These are phyloP conservation scores for Mycena citricolor DNA, from an alignment of 1,284 basidiomycete species.

Conservation along the genomic window DNA sequence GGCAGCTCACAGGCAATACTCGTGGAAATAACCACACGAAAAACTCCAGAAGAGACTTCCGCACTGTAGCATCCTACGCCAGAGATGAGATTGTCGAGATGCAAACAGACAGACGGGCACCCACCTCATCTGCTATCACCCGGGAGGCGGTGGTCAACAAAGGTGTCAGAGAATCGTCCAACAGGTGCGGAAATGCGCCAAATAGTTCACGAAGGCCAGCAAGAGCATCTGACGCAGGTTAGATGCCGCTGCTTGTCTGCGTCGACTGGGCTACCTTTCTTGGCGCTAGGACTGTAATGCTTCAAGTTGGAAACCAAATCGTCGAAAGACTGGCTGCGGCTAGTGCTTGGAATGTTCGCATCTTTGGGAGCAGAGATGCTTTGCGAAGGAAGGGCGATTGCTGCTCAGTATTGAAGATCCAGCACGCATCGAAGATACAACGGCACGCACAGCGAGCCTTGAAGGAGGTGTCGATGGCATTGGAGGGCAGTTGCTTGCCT, in stretches of 20 bases:
- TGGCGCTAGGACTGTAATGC: slow-evolving; percentile 78
- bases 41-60: slow-evolving; percentile 59
- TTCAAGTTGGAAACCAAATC: slow-evolving; percentile 81
- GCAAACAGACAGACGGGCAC: slow-evolving; percentile 19
- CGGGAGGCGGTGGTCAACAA: slow-evolving; percentile 71
- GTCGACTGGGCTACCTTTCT: slow-evolving; percentile 54
- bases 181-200: slow-evolving; percentile 58
- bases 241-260: slow-evolving; percentile 1
- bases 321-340: slow-evolving; percentile 72
- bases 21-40: slow-evolving; percentile 73
- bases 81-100: slow-evolving; percentile 4
- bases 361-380: slow-evolving; percentile 63
- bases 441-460: slow-evolving; percentile 76
- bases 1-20: slow-evolving; percentile 52
- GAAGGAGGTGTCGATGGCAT: slow-evolving; percentile 94
- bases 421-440: slow-evolving; percentile 1
- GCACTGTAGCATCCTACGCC: slow-evolving; percentile 62
- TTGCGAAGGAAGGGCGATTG: slow-evolving; percentile 88
- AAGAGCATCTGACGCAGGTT: slow-evolving; percentile 64
- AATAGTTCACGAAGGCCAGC: slow-evolving; percentile 81
- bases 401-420: slow-evolving; percentile 40
- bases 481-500: slow-evolving; percentile 80
- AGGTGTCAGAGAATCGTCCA: slow-evolving; percentile 57
- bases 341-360: slow-evolving; percentile 64
- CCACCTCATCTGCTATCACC: slow-evolving; percentile 80